Evolutionary conservation across 2,329 filamentous ascomycete genomes (phyloP).

Genomic region (Epichloe elymi): DNA sequence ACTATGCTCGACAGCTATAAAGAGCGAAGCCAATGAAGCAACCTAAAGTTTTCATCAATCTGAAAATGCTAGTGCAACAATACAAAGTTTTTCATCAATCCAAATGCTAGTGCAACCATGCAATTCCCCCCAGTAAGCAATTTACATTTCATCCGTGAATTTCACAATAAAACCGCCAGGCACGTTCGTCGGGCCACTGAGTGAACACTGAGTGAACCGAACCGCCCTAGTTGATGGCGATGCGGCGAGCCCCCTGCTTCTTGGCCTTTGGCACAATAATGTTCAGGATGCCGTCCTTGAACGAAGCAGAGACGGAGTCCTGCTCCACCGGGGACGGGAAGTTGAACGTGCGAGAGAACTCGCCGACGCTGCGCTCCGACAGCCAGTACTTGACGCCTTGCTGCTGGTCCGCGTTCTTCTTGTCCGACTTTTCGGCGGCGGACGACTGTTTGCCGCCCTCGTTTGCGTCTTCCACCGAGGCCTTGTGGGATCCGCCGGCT

Average conservation of each 20-base stretch:
- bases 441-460: conserved; percentile 10
- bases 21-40: too few relatives aligned
- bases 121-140: not conserved
- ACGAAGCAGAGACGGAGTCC: conserved; percentile 42
- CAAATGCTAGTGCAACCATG: not conserved
- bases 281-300: conserved; percentile 49
- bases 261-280: conserved; percentile 38
- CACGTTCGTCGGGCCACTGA: too few relatives aligned
- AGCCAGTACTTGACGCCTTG: conserved; percentile 49
- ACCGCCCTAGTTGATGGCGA: conserved; percentile 11
- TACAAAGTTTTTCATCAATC: too few relatives aligned
- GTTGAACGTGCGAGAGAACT: conserved; percentile 51
- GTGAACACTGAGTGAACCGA: too few relatives aligned
- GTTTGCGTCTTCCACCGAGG: conserved; percentile 46
- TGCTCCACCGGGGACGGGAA: conserved; percentile 50
- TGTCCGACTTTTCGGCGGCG: conserved; percentile 16
- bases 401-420: conserved; percentile 13
- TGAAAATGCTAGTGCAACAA: not conserved
- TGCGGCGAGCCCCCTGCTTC: conserved; percentile 16
- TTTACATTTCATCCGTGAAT: not conserved
- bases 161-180: not conserved
- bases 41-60: too few relatives aligned
- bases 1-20: too few relatives aligned
- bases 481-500: conserved; percentile 27
- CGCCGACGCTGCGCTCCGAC: conserved; percentile 46